Evolutionary conservation across 148 eudicot genomes (phyloP).

Genomic region (Fagopyrum tataricum): DNA sequence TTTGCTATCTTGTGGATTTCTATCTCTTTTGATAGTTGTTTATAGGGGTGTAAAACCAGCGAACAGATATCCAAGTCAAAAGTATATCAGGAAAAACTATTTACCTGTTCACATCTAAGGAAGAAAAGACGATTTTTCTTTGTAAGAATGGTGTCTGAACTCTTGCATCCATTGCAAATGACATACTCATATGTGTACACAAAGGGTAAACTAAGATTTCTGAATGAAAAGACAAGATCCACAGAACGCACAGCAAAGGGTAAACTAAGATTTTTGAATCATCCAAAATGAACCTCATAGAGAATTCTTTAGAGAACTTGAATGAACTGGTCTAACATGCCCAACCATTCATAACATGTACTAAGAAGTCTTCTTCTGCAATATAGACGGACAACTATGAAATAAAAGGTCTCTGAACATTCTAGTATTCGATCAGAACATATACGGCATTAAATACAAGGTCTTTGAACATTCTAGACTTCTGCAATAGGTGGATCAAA

Average conservation of each 20-base stretch:
- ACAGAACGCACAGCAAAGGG: too few relatives aligned
- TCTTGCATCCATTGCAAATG: slow-evolving; percentile 95
- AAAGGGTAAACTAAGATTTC: too few relatives aligned
- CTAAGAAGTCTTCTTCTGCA: background rate
- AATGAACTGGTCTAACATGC: background rate
- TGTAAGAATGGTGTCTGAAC: slow-evolving; percentile 88
- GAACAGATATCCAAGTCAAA: background rate
- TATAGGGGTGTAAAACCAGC: too few relatives aligned
- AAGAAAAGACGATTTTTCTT: slow-evolving; percentile 90
- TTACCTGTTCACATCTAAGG: slow-evolving; percentile 96
- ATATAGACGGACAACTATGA: background rate
- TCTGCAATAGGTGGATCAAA: background rate
- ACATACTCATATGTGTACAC: slow-evolving; percentile 72
- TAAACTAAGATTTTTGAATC: too few relatives aligned
- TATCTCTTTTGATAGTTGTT: too few relatives aligned
- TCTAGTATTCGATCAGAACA: background rate
- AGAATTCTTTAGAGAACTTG: background rate
- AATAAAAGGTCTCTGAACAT: too few relatives aligned
- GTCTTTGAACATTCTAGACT: too few relatives aligned
- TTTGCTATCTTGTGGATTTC: too few relatives aligned
- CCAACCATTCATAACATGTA: background rate
- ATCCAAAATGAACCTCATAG: background rate
- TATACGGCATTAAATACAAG: background rate
- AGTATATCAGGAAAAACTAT: too few relatives aligned
- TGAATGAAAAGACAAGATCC: too few relatives aligned